phyloP scores from a whole-genome alignment of 2,329 filamentous ascomycete genomes.

The Stagonosporopsis cucurbitacearum region DNA sequence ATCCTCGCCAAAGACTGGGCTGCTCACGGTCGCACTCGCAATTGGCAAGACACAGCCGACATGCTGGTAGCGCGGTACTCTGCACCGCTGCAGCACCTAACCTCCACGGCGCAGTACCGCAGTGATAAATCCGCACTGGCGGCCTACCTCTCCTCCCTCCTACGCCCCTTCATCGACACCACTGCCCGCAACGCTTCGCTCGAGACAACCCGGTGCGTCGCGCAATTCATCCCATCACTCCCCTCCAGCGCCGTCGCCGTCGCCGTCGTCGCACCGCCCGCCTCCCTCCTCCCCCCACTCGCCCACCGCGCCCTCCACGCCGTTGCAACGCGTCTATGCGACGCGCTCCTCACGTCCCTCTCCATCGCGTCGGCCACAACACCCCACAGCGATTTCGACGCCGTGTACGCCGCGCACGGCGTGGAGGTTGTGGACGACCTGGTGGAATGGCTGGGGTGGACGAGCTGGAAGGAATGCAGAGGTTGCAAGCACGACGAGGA shows the following conservation, averaged over 20 bases:
- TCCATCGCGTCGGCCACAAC: slow-evolving; percentile 19
- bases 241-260: background rate
- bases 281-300: slow-evolving; percentile 21
- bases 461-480: slow-evolving; percentile 64
- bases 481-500: slow-evolving; percentile 60
- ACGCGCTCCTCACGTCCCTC: slow-evolving; percentile 37
- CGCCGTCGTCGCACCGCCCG: slow-evolving; percentile 15
- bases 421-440: slow-evolving; percentile 50
- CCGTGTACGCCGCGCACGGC: slow-evolving; percentile 29
- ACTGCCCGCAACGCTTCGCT: slow-evolving; percentile 43
- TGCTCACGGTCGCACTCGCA: slow-evolving; percentile 16
- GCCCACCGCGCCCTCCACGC: slow-evolving; percentile 41
- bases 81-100: slow-evolving; percentile 56
- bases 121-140: slow-evolving; percentile 29
- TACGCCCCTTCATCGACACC: slow-evolving; percentile 49
- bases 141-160: slow-evolving; percentile 32
- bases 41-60: slow-evolving; percentile 74
- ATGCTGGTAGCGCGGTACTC: slow-evolving; percentile 69
- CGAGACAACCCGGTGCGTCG: slow-evolving; percentile 57
- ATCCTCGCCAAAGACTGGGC: slow-evolving; percentile 42
- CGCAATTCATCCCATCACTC: slow-evolving; percentile 49
- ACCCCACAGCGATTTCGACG: slow-evolving; percentile 10
- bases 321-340: slow-evolving; percentile 45
- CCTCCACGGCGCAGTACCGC: slow-evolving; percentile 23
- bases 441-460: slow-evolving; percentile 63